A percentile compares a stretch with the other conserved stretches of the same genome.
phyloP scores from a whole-genome alignment of 371 early-diverging fungal species.

The Paramicrosporidium saccamoebae region DNA sequence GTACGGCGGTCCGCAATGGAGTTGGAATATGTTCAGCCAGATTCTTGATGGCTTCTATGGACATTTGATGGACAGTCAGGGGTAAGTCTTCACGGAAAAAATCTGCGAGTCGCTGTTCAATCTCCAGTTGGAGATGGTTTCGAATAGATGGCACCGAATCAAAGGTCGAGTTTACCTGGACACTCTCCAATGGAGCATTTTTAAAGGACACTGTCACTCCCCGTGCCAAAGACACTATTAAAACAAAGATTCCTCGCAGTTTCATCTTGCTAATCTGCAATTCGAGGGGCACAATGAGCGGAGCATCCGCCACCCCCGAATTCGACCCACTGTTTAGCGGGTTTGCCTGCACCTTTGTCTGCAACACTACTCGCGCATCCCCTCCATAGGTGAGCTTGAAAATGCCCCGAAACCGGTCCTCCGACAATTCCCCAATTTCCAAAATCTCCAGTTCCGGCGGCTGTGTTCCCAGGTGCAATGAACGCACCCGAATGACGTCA shows the following conservation, averaged over 20 bases:
- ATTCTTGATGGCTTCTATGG: conserved; percentile 12
- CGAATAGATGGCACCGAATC: conserved; percentile 54
- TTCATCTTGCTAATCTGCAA: conserved; percentile 54
- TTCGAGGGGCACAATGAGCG: conserved; percentile 78
- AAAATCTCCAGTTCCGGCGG: conserved; percentile 85
- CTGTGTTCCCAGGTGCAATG: conserved; percentile 71
- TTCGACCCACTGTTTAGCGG: background rate
- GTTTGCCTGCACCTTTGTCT: conserved; percentile 66
- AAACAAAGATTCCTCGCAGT: conserved; percentile 60
- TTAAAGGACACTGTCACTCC: conserved; percentile 84
- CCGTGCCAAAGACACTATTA: conserved; percentile 57
- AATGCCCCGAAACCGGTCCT: conserved; percentile 71
- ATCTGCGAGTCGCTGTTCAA: conserved; percentile 50
- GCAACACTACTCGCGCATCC: conserved; percentile 62
- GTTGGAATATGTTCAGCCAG: too few species aligned
- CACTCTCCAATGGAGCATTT: conserved; percentile 72
- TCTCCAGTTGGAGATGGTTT: conserved; percentile 51
- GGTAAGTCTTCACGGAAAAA: conserved; percentile 78
- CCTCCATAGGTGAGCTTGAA: conserved; percentile 71
- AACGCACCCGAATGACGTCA: conserved; percentile 52
- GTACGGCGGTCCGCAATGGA: too few species aligned
- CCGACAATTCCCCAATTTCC: conserved; percentile 77
- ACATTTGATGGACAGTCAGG: conserved; percentile 55
- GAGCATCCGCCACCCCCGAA: conserved; percentile 42
- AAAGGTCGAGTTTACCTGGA: conserved; percentile 71